A percentile compares a stretch with the other conserved stretches of the same genome.
Conservation (phyloP, 768 basidiomycete genomes). For the Suillus plorans region DNA sequence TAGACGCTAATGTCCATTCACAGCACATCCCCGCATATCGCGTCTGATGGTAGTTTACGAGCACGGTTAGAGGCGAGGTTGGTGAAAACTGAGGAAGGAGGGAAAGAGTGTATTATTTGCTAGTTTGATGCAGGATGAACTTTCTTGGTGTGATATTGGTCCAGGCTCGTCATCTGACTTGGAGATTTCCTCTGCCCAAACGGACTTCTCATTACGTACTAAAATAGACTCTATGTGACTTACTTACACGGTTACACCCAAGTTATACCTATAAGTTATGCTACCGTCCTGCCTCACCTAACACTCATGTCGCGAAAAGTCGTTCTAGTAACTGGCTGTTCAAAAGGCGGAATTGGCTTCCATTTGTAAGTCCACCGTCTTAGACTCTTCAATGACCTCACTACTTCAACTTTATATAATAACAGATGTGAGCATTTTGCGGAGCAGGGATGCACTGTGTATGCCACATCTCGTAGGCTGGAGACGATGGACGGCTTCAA, state of each 20-base stretch:
- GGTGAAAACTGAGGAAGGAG: slow-evolving; percentile 27
- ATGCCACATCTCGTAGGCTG: slow-evolving; percentile 69
- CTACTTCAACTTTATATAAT: neutral
- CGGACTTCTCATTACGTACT: too few relatives aligned
- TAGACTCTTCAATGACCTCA: neutral
- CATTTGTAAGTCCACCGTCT: slow-evolving; percentile 43
- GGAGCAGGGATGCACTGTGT: slow-evolving; percentile 64
- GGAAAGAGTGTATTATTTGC: slow-evolving; percentile 46
- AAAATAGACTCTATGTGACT: too few relatives aligned
- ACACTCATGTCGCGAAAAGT: slow-evolving; percentile 29
- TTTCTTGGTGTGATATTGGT: too few relatives aligned
- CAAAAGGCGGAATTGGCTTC: slow-evolving; percentile 72
- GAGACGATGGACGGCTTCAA: slow-evolving; percentile 60
- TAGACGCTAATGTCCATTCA: neutral
- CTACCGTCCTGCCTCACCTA: neutral
- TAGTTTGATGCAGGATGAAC: slow-evolving; percentile 17
- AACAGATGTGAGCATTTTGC: slow-evolving; percentile 72
- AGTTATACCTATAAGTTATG: neutral
- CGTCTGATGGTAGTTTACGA: slow-evolving; percentile 43
- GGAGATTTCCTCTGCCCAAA: too few relatives aligned
- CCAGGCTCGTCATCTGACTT: too few relatives aligned
- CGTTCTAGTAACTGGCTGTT: slow-evolving; percentile 73
- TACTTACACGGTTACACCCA: too few relatives aligned
- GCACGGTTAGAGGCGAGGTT: slow-evolving; percentile 48
- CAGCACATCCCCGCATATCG: slow-evolving; percentile 49